Base-by-base conservation (phyloP, 768 basidiomycete genomes). In the Pleurotus tuber-regium region DNA sequence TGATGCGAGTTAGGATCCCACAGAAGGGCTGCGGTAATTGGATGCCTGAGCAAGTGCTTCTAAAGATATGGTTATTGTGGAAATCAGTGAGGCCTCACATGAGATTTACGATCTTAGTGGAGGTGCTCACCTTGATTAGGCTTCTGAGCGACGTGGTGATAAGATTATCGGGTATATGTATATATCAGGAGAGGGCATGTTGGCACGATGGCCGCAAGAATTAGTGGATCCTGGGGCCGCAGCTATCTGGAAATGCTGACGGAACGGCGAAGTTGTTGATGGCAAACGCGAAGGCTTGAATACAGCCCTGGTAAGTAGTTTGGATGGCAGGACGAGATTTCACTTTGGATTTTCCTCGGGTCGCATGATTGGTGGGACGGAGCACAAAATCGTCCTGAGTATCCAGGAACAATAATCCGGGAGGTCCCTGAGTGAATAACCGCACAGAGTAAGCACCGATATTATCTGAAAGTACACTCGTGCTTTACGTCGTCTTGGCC, bases 101-200 rank as follows among this genome's bases (percentile, higher is more conserved):
- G 46, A 48, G 46, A 48, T 48, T 48, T n/a, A 31, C 29, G 46
- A 48, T 48, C 46, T 48, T 35, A 35, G 21, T 21, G 29, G 19
- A 19, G 29, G 11, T 16, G 28, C 31, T 48, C 46, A 48, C 46
- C 31, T 42, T 48, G 29, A 24, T 44, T 4, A 44, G 14, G 14
- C 25, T 18, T 48, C 46, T 19, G 41, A 48, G 46, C 31, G 18
- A 48, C 31, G 31, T 21, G 46, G 43, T 19, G 46, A 48, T 35
- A 30, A 10, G 43, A 35, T 48, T 29, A 18, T 48, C 46, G 46
- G 46, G 31, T 48, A 16, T 48, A 48, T 16, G 31, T 14, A 48
- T 35, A 31, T 33, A 48, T 48, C 11, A 7, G 31, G 46, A 21
- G 23, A 12, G 35, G 21, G 21, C n/a, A 16, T 16, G 35, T 19